phyloP scores from a whole-genome alignment of 768 basidiomycete genomes.

The Suillus placidus region DNA sequence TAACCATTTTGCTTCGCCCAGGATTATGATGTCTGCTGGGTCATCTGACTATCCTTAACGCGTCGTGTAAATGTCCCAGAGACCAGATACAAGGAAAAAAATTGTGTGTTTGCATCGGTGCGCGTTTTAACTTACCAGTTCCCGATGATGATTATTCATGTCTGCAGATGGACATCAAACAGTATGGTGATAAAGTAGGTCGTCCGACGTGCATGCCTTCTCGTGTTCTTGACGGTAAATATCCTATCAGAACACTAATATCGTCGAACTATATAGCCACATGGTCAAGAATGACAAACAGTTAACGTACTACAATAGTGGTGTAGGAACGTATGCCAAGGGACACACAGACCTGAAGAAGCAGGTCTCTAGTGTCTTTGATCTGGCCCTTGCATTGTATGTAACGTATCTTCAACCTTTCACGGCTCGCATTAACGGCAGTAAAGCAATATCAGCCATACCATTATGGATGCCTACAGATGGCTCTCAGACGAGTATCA shows the following conservation, averaged over 20 bases:
- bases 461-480: constrained; percentile 39
- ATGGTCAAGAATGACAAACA: constrained; percentile 38
- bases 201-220: background rate
- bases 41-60: background rate
- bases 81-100: constrained; percentile 9
- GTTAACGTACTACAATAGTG: constrained; percentile 45
- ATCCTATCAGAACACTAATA: constrained; percentile 41
- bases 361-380: constrained; percentile 29
- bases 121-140: background rate
- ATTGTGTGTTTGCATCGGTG: constrained; percentile 31
- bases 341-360: constrained; percentile 18
- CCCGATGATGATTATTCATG: background rate
- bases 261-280: constrained; percentile 41
- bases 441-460: constrained; percentile 18
- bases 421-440: background rate
- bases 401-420: constrained; percentile 3
- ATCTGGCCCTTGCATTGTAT: constrained; percentile 43
- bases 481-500: constrained; percentile 45
- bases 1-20: background rate
- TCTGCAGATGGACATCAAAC: constrained; percentile 35
- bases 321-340: constrained; percentile 40
- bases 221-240: background rate
- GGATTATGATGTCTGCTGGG: background rate
- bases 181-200: constrained; percentile 32
- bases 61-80: background rate